phyloP scores from a whole-genome alignment of 257 asterid genomes.

The Forsythia suspensa region DNA sequence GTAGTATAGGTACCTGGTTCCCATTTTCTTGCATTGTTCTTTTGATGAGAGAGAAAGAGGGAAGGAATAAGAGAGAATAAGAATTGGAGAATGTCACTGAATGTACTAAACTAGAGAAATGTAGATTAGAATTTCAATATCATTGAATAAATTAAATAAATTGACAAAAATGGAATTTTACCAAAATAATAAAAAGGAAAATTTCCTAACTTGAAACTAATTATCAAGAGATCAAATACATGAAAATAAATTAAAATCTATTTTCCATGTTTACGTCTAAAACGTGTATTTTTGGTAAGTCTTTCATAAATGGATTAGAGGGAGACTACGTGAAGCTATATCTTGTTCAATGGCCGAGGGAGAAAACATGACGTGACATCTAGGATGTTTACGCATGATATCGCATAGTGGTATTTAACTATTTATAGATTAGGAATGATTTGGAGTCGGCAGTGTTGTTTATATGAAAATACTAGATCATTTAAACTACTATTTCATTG shows the following conservation, averaged over 20 bases:
- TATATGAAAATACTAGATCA: neutral
- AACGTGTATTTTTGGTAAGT: neutral
- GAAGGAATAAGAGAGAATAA: neutral
- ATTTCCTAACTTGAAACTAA: neutral
- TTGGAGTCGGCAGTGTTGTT: neutral
- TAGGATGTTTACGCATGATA: conserved; percentile 8
- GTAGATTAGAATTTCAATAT: neutral
- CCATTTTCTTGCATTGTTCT: neutral
- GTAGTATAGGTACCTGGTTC: neutral
- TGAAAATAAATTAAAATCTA: neutral
- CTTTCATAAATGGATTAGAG: neutral
- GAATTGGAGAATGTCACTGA: neutral
- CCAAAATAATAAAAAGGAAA: neutral
- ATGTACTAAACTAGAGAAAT: neutral
- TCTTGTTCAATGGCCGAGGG: neutral
- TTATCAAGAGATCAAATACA: neutral
- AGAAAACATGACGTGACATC: neutral
- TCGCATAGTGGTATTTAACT: neutral
- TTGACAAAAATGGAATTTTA: neutral
- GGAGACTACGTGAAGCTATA: neutral
- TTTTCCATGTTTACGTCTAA: neutral
- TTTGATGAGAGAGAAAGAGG: neutral
- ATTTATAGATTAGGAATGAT: neutral
- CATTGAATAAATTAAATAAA: neutral
- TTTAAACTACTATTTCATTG: neutral